A percentile compares a stretch with the other conserved stretches of the same genome.
Evolutionary conservation across 225 moss, liverwort and hornwort genomes (phyloP).

Genomic region (Marchantia polymorpha): DNA sequence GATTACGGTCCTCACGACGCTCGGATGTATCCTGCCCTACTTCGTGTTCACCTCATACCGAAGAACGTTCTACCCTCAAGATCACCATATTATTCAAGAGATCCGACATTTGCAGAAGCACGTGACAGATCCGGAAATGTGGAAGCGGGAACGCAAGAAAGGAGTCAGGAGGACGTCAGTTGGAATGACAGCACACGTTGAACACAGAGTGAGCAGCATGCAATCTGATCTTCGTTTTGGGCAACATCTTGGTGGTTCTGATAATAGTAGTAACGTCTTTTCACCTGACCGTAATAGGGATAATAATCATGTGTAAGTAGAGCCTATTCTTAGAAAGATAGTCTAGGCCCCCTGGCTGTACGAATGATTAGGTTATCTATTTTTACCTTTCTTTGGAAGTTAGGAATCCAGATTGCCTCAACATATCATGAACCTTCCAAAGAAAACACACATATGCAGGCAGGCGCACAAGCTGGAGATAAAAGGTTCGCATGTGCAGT

Average conservation of each 20-base stretch:
- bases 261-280: conserved; percentile 28
- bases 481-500: conserved; percentile 30
- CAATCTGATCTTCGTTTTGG: conserved; percentile 57
- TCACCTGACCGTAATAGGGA: conserved; percentile 27
- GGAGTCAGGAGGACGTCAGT: conserved; percentile 70
- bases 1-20: conserved; percentile 52
- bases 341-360: conserved; percentile 4
- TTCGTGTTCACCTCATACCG: conserved; percentile 58
- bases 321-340: conserved; percentile 25
- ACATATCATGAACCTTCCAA: conserved; percentile 13
- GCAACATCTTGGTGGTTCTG: conserved; percentile 27
- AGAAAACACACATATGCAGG: conserved; percentile 17
- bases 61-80: conserved; percentile 81
- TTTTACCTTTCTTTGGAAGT: conserved; percentile 16
- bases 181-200: conserved; percentile 81
- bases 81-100: conserved; percentile 96
- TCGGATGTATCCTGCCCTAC: conserved; percentile 72
- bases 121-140: conserved; percentile 92
- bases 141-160: conserved; percentile 80
- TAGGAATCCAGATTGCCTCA: neutral
- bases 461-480: conserved; percentile 25
- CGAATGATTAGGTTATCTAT: conserved; percentile 20
- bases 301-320: conserved; percentile 33
- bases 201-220: conserved; percentile 80
- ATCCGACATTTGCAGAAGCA: conserved; percentile 95